These are phyloP conservation scores for Fraxinus xanthoxyloides DNA, from an alignment of 305 asterid genomes.

Conservation along the genomic window DNA sequence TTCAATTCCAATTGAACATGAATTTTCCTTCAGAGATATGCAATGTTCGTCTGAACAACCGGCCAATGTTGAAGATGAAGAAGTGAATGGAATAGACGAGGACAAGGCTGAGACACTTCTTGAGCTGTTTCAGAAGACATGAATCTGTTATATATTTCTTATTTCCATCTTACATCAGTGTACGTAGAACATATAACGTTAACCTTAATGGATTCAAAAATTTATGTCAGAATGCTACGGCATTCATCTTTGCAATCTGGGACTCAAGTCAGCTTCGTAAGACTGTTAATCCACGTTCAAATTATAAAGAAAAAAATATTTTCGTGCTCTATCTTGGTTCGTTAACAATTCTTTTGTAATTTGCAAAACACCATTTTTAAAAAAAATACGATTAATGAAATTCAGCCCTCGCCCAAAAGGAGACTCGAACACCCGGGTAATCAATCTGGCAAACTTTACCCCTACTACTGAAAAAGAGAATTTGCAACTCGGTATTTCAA, in stretches of 20 bases:
- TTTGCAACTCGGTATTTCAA: background rate
- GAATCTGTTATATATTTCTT: background rate
- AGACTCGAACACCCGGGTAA: background rate
- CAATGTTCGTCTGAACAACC: constrained; percentile 30
- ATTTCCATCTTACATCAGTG: background rate
- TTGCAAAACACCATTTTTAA: background rate
- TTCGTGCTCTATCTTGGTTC: background rate
- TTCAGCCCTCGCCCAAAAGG: background rate
- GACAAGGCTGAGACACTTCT: constrained; percentile 43
- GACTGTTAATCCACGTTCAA: background rate
- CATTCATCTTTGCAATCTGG: background rate
- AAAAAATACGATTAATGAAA: no score
- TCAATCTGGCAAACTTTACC: background rate
- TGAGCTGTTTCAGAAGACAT: constrained; percentile 55
- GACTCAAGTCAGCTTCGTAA: background rate
- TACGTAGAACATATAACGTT: background rate
- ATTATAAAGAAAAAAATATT: background rate
- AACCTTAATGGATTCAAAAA: background rate
- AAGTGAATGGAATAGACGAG: constrained; percentile 21
- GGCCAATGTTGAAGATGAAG: constrained; percentile 25
- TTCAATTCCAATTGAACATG: constrained; percentile 23
- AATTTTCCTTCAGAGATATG: constrained; percentile 34
- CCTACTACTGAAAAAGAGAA: background rate
- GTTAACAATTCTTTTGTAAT: background rate
- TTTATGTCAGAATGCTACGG: background rate